Evolutionary conservation across 768 basidiomycete species (phyloP).

Genomic region (Termitomyces sp.): DNA sequence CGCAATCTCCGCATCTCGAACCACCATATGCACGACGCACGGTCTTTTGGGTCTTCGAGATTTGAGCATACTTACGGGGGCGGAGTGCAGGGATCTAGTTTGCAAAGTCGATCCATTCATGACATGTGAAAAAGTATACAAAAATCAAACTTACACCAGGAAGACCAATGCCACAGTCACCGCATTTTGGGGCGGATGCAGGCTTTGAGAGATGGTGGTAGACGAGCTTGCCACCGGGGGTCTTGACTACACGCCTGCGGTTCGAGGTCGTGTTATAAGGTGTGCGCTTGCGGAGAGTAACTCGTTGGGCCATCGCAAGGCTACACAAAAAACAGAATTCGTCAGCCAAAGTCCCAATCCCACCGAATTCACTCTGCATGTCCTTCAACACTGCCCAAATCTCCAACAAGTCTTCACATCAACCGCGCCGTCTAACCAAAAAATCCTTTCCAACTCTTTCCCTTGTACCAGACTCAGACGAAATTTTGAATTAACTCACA

Average conservation of each 20-base stretch:
- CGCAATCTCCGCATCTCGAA: conserved; percentile 93
- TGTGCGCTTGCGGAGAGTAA: conserved; percentile 97
- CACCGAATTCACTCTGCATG: neutral
- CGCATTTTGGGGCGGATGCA: conserved; percentile 89
- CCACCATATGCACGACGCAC: conserved; percentile 96
- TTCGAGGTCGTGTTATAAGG: conserved; percentile 98
- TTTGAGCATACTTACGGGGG: conserved; percentile 90
- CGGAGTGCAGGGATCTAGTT: conserved; percentile 88
- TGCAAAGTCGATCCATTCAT: neutral
- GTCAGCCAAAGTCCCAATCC: neutral
- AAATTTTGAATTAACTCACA: conserved; percentile 24
- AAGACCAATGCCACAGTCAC: conserved; percentile 94
- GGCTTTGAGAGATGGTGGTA: conserved; percentile 98
- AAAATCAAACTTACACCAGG: conserved; percentile 69
- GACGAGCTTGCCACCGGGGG: conserved; percentile 96
- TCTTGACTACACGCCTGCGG: conserved; percentile 94
- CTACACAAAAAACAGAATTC: conserved; percentile 10
- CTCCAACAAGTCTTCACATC: neutral
- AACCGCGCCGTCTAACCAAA: neutral
- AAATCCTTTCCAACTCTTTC: neutral
- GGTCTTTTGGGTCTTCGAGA: conserved; percentile 97
- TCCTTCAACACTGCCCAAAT: neutral
- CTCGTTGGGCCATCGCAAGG: conserved; percentile 89
- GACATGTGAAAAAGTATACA: neutral
- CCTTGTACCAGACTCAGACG: neutral